Percentiles rank a stretch among this genome's conserved stretches.
Conservation (phyloP, 345 rosid species). For the Populus nigra region DNA sequence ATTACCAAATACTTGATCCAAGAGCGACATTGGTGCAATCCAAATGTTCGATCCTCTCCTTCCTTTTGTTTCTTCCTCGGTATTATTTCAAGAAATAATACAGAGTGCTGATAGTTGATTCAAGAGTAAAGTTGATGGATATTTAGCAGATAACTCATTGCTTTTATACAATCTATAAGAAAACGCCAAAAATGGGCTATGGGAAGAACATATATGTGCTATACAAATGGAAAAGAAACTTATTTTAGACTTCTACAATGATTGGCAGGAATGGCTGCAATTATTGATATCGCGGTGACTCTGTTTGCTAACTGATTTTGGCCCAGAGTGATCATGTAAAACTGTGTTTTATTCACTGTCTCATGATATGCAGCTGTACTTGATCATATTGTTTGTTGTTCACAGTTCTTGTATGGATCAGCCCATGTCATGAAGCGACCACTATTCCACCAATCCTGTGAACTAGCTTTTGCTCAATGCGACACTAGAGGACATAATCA, state of each 20-base stretch:
- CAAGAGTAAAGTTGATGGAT: background rate
- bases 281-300: background rate
- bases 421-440: slow-evolving; percentile 70
- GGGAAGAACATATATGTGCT: background rate
- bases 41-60: background rate
- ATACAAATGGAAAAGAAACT: background rate
- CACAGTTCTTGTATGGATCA: slow-evolving; percentile 83
- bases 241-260: background rate
- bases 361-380: background rate
- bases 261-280: background rate
- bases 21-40: background rate
- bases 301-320: background rate
- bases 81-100: background rate
- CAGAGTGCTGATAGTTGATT: background rate
- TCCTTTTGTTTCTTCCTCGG: background rate
- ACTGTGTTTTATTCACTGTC: background rate
- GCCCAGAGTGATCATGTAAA: background rate
- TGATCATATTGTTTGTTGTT: slow-evolving; percentile 14
- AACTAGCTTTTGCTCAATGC: slow-evolving; percentile 60
- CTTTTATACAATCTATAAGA: background rate
- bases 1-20: background rate
- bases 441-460: slow-evolving; percentile 63
- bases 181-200: background rate
- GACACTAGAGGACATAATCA: slow-evolving; percentile 42
- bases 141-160: background rate